These are phyloP conservation scores for Gryganskiella cystojenkinii DNA, from an alignment of 192 early-diverging fungal genomes.

Conservation along the genomic window DNA sequence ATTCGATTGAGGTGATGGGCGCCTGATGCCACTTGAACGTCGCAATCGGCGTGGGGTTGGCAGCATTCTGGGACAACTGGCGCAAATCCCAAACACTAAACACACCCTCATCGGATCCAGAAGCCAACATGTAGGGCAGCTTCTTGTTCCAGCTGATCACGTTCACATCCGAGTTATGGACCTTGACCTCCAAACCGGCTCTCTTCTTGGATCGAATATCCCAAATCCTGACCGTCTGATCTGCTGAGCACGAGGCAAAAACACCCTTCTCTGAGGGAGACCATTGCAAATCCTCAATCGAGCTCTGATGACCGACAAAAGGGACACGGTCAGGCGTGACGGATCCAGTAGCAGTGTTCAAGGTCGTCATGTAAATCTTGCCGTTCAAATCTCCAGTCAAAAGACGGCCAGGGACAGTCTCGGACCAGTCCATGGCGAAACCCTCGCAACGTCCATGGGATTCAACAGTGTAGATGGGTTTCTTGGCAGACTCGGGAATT, in stretches of 20 bases:
- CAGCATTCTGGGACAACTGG: conserved; percentile 55
- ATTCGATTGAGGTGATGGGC: conserved; percentile 96
- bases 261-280: conserved; percentile 89
- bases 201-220: conserved; percentile 86
- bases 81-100: conserved; percentile 98
- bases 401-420: conserved; percentile 70
- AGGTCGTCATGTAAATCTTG: conserved; percentile 85
- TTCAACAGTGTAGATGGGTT: conserved; percentile 84
- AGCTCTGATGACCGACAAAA: conserved; percentile 86
- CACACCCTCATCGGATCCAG: conserved; percentile 91
- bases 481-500: conserved; percentile 66
- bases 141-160: conserved; percentile 96
- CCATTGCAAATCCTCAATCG: conserved; percentile 98
- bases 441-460: conserved; percentile 90
- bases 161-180: conserved; percentile 92
- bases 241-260: conserved; percentile 93
- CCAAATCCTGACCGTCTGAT: conserved; percentile 95
- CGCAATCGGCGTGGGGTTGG: conserved; percentile 79
- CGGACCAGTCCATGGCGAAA: conserved; percentile 96
- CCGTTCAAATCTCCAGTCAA: conserved; percentile 87
- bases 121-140: conserved; percentile 88
- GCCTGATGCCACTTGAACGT: conserved; percentile 94
- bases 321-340: conserved; percentile 80
- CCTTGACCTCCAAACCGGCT: conserved; percentile 80
- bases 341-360: conserved; percentile 65